Conservation (phyloP, 441 rosid genomes). For the Populus hybrid region DNA sequence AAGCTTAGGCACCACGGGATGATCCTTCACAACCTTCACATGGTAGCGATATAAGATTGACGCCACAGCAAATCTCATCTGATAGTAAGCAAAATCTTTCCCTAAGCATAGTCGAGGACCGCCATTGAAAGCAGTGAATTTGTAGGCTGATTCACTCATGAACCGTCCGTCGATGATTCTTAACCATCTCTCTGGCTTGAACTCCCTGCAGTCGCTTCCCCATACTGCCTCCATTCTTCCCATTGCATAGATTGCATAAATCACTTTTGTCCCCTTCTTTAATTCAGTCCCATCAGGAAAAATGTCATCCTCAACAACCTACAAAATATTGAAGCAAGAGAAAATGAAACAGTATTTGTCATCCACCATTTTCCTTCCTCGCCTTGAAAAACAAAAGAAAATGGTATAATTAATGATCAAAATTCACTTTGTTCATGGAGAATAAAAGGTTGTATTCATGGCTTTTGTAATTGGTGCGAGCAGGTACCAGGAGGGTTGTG, state of each 20-base stretch:
- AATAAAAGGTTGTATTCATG: background rate
- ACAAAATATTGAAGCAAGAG: background rate
- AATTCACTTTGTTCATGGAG: background rate
- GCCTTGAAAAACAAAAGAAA: background rate
- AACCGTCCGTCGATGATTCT: constrained; percentile 49
- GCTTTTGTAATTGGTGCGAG: background rate
- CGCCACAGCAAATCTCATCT: constrained; percentile 55
- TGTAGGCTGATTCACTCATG: constrained; percentile 83
- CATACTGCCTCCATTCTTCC: constrained; percentile 91
- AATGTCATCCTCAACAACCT: constrained; percentile 74
- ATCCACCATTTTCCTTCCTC: background rate
- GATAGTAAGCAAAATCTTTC: constrained; percentile 87
- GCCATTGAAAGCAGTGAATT: constrained; percentile 85
- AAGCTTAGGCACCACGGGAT: constrained; percentile 63
- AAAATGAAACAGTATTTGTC: background rate
- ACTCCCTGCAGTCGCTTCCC: constrained; percentile 82
- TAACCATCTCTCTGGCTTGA: constrained; percentile 89
- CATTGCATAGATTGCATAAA: constrained; percentile 85
- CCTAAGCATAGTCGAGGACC: constrained; percentile 88
- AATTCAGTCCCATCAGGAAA: constrained; percentile 82
- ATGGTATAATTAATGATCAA: background rate
- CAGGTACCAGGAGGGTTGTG: background rate
- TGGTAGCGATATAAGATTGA: constrained; percentile 58
- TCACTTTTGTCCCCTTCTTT: constrained; percentile 80
- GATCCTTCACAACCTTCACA: constrained; percentile 52